phyloP scores from a whole-genome alignment of 768 basidiomycete species.

The Lactarius quietus region DNA sequence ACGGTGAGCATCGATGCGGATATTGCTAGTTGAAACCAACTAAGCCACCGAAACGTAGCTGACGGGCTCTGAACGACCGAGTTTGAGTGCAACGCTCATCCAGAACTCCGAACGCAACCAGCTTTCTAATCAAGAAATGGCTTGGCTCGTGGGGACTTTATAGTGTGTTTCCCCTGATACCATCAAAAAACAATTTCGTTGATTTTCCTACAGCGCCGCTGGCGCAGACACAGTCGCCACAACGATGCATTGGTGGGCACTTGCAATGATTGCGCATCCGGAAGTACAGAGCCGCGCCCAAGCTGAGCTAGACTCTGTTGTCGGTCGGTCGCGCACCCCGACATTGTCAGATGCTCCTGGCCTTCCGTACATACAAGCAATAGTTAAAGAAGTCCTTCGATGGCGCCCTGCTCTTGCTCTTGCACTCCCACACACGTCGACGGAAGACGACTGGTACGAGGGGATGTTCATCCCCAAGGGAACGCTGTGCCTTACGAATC shows the following conservation, averaged over 20 bases:
- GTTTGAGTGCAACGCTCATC: neutral
- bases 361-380: slow-evolving; percentile 14
- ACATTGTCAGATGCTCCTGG: slow-evolving; percentile 9
- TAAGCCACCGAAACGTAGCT: neutral
- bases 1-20: neutral
- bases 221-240: slow-evolving; percentile 1
- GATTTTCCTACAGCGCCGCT: neutral
- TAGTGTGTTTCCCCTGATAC: neutral
- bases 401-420: neutral
- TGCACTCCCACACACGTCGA: neutral
- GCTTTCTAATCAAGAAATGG: neutral
- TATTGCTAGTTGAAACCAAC: neutral
- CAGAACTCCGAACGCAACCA: neutral
- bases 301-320: slow-evolving; percentile 21
- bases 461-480: neutral
- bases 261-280: slow-evolving; percentile 22
- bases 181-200: neutral
- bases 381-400: neutral
- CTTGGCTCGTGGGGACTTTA: neutral
- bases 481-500: neutral
- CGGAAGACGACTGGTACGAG: slow-evolving; percentile 27
- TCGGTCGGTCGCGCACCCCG: slow-evolving; percentile 17
- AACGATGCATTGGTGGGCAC: slow-evolving; percentile 9
- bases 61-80: neutral
- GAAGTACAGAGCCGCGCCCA: slow-evolving; percentile 12